These are phyloP conservation scores for Thalassiosira oceanica DNA, from an alignment of 352 stramenopile species.

Conservation along the genomic window DNA sequence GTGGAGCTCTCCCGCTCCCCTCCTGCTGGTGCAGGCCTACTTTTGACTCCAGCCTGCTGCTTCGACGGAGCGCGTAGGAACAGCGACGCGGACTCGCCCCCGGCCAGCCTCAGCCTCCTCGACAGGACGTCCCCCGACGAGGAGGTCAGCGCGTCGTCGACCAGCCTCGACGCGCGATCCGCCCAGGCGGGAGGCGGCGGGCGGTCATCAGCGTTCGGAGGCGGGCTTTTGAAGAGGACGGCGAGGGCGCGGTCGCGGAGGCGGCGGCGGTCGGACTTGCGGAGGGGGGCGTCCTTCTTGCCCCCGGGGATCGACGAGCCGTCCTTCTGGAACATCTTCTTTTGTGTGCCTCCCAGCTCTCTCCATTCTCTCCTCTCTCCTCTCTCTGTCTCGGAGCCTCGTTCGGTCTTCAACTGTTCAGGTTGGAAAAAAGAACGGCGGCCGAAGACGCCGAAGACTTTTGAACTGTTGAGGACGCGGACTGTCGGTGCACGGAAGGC, in stretches of 20 bases:
- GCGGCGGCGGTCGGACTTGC: slow-evolving; percentile 65
- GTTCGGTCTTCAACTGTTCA: no score
- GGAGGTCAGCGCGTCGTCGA: slow-evolving; percentile 28
- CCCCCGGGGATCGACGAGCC: slow-evolving; percentile 35
- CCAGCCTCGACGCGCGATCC: slow-evolving; percentile 4
- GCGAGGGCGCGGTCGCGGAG: slow-evolving; percentile 42
- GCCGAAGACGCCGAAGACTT: no score
- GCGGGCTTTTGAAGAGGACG: slow-evolving; percentile 22
- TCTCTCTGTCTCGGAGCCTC: no score
- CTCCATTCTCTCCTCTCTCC: slow-evolving; percentile 56
- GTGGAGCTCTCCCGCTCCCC: neutral
- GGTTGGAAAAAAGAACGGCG: no score
- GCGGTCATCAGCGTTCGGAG: neutral
- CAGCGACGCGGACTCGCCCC: slow-evolving; percentile 26
- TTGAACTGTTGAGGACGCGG: no score
- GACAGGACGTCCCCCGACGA: slow-evolving; percentile 22
- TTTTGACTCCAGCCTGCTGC: neutral
- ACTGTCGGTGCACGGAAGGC: no score
- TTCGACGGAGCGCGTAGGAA: slow-evolving; percentile 32
- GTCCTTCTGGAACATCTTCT: slow-evolving; percentile 64
- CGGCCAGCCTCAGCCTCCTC: slow-evolving; percentile 32
- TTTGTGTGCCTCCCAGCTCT: slow-evolving; percentile 77
- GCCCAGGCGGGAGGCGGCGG: neutral
- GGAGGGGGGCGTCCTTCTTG: slow-evolving; percentile 60
- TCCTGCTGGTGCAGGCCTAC: neutral